These are phyloP conservation scores for Zoysia matrella DNA, from an alignment of 202 grass and related monocot species.

Conservation along the genomic window DNA sequence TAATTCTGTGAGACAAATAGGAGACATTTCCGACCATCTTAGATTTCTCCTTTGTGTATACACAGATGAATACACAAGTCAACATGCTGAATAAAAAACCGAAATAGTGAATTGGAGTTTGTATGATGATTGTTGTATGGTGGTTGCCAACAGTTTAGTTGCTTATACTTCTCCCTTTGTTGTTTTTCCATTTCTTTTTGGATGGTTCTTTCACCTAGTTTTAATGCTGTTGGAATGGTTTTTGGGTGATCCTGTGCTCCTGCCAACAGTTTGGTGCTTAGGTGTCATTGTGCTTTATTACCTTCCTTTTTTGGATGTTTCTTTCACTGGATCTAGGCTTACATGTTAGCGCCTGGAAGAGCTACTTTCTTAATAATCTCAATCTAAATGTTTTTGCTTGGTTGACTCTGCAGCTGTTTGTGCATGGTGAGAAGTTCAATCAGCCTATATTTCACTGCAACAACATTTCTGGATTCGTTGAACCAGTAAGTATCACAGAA, in stretches of 20 bases:
- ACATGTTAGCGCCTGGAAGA: background rate
- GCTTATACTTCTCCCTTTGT: background rate
- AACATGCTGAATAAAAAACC: no score
- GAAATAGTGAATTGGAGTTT: background rate
- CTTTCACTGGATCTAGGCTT: background rate
- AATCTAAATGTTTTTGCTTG: conserved; percentile 18
- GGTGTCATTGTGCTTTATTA: background rate
- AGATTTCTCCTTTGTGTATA: no score
- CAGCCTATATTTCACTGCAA: conserved; percentile 96
- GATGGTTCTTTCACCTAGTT: background rate
- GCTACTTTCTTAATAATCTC: background rate
- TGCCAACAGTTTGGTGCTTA: background rate
- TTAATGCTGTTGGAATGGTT: background rate
- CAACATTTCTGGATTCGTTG: conserved; percentile 88
- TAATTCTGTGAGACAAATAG: background rate
- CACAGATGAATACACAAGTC: no score
- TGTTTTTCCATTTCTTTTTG: background rate
- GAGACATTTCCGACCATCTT: no score
- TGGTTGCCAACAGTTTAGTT: background rate
- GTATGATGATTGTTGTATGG: conserved; percentile 4
- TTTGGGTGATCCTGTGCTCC: background rate
- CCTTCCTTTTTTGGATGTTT: background rate
- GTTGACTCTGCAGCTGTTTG: conserved; percentile 60
- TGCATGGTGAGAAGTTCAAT: conserved; percentile 88
- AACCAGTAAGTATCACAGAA: conserved; percentile 70